Evolutionary conservation across 768 basidiomycete species (phyloP).

Genomic region (Tylopilus balloui): DNA sequence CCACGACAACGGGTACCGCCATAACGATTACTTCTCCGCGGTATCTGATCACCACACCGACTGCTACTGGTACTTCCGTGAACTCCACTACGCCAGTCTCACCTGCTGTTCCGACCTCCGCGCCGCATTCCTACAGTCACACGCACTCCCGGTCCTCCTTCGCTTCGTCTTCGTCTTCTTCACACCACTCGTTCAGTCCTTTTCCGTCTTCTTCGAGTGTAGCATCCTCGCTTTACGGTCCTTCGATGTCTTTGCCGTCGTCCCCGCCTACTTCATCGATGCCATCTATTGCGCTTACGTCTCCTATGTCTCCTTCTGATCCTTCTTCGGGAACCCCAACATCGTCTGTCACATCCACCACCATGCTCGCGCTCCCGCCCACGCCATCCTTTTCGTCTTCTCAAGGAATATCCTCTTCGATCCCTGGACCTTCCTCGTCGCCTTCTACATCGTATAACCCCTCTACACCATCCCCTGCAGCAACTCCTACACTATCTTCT

Average conservation of each 20-base stretch:
- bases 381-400: background rate
- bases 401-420: background rate
- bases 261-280: background rate
- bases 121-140: background rate
- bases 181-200: background rate
- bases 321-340: background rate
- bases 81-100: background rate
- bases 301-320: background rate
- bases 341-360: background rate
- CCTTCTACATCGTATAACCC: background rate
- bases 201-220: background rate
- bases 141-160: background rate
- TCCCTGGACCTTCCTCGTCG: background rate
- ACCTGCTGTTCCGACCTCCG: background rate
- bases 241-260: background rate
- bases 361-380: background rate
- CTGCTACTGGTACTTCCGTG: background rate
- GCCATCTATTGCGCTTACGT: background rate
- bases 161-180: background rate
- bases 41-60: background rate
- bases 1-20: conserved; percentile 1
- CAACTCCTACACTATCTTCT: background rate
- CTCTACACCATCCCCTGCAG: background rate
- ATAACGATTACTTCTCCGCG: conserved; percentile 10
- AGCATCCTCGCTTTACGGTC: background rate